Conservation (phyloP, 2,329 filamentous ascomycete species). For the Botryotinia globosa region DNA sequence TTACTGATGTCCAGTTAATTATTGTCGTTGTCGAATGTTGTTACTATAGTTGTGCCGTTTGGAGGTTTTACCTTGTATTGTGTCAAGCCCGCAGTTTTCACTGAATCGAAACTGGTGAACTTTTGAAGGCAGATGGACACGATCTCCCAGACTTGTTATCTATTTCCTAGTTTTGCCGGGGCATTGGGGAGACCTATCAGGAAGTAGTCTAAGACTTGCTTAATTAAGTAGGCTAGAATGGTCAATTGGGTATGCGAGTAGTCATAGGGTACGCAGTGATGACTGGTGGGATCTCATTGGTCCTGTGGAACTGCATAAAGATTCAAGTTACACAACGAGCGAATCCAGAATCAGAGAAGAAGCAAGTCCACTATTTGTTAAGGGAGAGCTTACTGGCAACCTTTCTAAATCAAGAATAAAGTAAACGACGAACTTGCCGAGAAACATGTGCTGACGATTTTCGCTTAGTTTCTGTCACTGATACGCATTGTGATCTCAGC, state of each 20-base stretch:
- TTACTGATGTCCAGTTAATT: no score
- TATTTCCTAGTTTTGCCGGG: no score
- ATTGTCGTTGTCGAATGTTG: no score
- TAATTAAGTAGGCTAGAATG: not conserved
- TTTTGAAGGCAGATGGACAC: not conserved
- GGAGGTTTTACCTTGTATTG: rapidly evolving
- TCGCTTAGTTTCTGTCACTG: not conserved
- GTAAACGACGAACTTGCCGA: no score
- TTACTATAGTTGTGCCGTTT: no score
- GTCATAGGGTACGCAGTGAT: rapidly evolving
- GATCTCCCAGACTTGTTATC: not conserved
- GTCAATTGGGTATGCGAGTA: not conserved
- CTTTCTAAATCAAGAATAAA: not conserved
- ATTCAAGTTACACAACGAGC: not conserved
- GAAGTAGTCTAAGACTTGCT: not conserved
- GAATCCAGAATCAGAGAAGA: not conserved
- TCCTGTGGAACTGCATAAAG: no score
- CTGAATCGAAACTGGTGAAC: no score
- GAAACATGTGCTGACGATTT: no score
- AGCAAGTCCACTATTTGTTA: not conserved
- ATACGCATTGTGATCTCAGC: no score
- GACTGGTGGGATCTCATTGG: no score
- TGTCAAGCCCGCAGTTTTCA: no score
- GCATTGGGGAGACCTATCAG: not conserved
- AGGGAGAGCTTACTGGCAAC: not conserved